Evolutionary conservation across 2,329 filamentous ascomycete species (phyloP).

Genomic region (Xylariaceae sp.): DNA sequence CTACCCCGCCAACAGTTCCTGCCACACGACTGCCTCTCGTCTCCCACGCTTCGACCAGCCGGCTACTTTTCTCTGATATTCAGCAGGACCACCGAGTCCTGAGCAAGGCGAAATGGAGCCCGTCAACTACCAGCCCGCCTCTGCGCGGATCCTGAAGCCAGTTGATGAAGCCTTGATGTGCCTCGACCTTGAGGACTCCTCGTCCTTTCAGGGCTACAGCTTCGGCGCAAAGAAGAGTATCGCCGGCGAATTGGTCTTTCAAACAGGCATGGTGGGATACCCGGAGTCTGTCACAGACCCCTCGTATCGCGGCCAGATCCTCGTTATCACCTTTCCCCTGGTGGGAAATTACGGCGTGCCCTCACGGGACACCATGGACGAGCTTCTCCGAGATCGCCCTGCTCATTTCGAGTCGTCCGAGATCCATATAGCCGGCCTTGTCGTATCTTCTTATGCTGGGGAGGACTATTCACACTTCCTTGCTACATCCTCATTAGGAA

Average conservation of each 20-base stretch:
- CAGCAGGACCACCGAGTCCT: too few relatives aligned
- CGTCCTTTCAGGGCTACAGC: slow-evolving; percentile 87
- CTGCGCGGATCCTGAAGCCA: slow-evolving; percentile 47
- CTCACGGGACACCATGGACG: slow-evolving; percentile 74
- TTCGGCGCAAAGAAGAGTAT: slow-evolving; percentile 94
- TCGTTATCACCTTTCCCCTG: slow-evolving; percentile 92
- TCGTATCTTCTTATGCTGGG: slow-evolving; percentile 85
- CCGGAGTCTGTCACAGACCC: slow-evolving; percentile 87
- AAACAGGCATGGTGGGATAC: slow-evolving; percentile 99
- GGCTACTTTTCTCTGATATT: too few relatives aligned
- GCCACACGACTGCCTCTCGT: too few relatives aligned
- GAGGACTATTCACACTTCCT: slow-evolving; percentile 95
- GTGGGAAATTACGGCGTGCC: slow-evolving; percentile 98
- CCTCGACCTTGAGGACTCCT: slow-evolving; percentile 89
- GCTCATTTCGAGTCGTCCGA: slow-evolving; percentile 88
- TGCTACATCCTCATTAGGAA: slow-evolving; percentile 79
- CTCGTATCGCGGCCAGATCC: slow-evolving; percentile 84
- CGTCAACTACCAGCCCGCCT: slow-evolving; percentile 46
- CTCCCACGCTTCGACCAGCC: too few relatives aligned
- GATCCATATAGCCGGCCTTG: slow-evolving; percentile 89
- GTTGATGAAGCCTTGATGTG: slow-evolving; percentile 60
- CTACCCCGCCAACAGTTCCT: too few relatives aligned
- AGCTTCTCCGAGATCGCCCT: slow-evolving; percentile 76
- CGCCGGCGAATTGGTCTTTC: slow-evolving; percentile 95
- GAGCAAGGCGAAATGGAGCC: slow-evolving; percentile 36